Evolutionary conservation across 805 yeast species (phyloP).

Genomic region (Barnettozyma siamensis): DNA sequence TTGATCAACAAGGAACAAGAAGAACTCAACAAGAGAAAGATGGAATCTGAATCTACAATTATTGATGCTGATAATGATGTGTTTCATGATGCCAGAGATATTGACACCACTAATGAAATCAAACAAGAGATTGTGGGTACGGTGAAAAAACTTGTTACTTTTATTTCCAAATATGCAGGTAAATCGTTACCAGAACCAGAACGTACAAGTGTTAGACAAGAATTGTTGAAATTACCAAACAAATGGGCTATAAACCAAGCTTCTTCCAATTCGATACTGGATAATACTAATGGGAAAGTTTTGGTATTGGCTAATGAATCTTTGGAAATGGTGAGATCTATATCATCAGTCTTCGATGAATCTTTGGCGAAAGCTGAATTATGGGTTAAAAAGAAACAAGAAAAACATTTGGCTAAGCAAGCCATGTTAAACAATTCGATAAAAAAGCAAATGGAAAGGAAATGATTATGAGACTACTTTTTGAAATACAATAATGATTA

Average conservation of each 20-base stretch:
- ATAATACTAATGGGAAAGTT: conserved; percentile 59
- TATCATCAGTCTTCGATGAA: conserved; percentile 79
- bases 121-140: conserved; percentile 84
- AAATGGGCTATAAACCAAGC: conserved; percentile 50
- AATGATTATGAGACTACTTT: too few relatives aligned
- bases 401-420: conserved; percentile 27
- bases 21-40: neutral
- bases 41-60: neutral
- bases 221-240: conserved; percentile 67
- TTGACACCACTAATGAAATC: conserved; percentile 33
- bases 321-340: conserved; percentile 72
- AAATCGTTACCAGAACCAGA: conserved; percentile 72
- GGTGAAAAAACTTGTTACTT: conserved; percentile 78
- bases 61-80: conserved; percentile 23
- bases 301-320: conserved; percentile 84
- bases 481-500: too few relatives aligned
- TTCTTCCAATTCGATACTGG: conserved; percentile 10
- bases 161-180: conserved; percentile 82
- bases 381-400: conserved; percentile 58
- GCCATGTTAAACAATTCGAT: conserved; percentile 21
- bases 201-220: conserved; percentile 72
- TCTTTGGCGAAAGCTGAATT: conserved; percentile 79
- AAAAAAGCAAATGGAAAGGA: conserved; percentile 11
- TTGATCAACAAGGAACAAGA: conserved; percentile 43
- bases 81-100: conserved; percentile 28